Evolutionary conservation across 2,329 filamentous ascomycete species (phyloP).

Genomic region (Microcyclosporella mali): DNA sequence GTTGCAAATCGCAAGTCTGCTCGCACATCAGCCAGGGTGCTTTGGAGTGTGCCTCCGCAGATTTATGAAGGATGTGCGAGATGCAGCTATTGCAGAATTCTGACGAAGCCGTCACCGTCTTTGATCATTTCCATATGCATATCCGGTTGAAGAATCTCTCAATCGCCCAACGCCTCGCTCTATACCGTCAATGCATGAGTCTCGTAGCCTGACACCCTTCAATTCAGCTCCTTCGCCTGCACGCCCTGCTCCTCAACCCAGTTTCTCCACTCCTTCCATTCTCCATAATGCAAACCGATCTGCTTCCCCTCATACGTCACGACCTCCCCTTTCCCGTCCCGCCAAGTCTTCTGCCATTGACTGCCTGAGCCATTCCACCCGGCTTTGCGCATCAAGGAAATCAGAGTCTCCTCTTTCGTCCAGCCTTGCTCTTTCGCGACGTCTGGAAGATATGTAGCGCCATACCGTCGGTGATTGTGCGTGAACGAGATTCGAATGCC

Average conservation of each 20-base stretch:
- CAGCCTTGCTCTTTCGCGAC: slow-evolving; percentile 90
- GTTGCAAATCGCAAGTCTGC: too few species aligned
- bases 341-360: slow-evolving; percentile 56
- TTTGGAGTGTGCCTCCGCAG: too few species aligned
- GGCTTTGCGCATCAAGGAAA: slow-evolving; percentile 88
- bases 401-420: slow-evolving; percentile 85
- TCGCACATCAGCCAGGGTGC: too few species aligned
- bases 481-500: slow-evolving; percentile 81
- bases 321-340: slow-evolving; percentile 64
- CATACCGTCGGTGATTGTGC: slow-evolving; percentile 66
- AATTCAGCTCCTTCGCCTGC: slow-evolving; percentile 6
- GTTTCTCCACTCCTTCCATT: slow-evolving; percentile 73
- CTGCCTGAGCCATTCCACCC: slow-evolving; percentile 66
- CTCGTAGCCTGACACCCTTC: too few species aligned
- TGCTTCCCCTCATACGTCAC: slow-evolving; percentile 84
- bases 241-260: slow-evolving; percentile 50
- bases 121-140: too few species aligned
- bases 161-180: not conserved
- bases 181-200: not conserved
- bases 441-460: slow-evolving; percentile 86
- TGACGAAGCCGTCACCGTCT: too few species aligned
- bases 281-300: slow-evolving; percentile 60
- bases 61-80: too few species aligned
- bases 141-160: too few species aligned
- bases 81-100: too few species aligned